These are phyloP conservation scores for Xylariomycetidae sp. DNA, from an alignment of 2,329 filamentous ascomycete species.

Conservation along the genomic window DNA sequence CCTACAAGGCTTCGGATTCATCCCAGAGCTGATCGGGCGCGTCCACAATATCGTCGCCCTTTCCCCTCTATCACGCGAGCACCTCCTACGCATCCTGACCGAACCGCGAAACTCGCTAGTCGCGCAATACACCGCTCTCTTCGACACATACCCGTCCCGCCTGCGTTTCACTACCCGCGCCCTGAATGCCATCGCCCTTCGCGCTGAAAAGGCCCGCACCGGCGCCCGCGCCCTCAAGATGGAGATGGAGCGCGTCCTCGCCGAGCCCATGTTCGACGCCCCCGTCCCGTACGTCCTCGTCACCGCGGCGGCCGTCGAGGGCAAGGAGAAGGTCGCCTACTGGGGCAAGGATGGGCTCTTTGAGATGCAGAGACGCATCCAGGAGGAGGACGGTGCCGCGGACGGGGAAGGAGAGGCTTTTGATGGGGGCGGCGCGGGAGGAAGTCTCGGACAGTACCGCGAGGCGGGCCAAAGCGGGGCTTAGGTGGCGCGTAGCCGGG, in stretches of 20 bases:
- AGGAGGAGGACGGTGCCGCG: slow-evolving; percentile 53
- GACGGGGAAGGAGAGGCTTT: slow-evolving; percentile 9
- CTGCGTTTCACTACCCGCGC: slow-evolving; percentile 78
- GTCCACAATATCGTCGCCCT: slow-evolving; percentile 87
- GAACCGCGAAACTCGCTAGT: slow-evolving; percentile 87
- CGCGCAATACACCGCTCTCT: slow-evolving; percentile 82
- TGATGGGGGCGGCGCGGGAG: slow-evolving; percentile 1
- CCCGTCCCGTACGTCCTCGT: slow-evolving; percentile 71
- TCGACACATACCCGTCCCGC: slow-evolving; percentile 71
- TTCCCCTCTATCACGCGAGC: slow-evolving; percentile 60
- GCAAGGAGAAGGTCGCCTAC: slow-evolving; percentile 52
- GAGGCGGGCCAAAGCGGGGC: slow-evolving; percentile 29
- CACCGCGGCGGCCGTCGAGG: slow-evolving; percentile 61
- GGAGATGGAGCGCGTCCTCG: slow-evolving; percentile 72
- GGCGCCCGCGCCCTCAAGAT: slow-evolving; percentile 75
- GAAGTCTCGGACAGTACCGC: slow-evolving; percentile 22
- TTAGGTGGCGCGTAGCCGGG: too few relatives aligned
- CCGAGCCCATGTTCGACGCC: slow-evolving; percentile 76
- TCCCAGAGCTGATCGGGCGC: slow-evolving; percentile 92
- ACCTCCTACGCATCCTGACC: slow-evolving; percentile 80
- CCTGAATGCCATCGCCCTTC: slow-evolving; percentile 71
- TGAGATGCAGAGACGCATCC: slow-evolving; percentile 61
- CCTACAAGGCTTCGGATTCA: slow-evolving; percentile 81
- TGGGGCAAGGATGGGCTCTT: slow-evolving; percentile 66
- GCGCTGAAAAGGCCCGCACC: slow-evolving; percentile 56